A percentile compares a stretch with the other conserved stretches of the same genome.
Evolutionary conservation across 768 basidiomycete genomes (phyloP).

Genomic region (Mycena rebaudengoi): DNA sequence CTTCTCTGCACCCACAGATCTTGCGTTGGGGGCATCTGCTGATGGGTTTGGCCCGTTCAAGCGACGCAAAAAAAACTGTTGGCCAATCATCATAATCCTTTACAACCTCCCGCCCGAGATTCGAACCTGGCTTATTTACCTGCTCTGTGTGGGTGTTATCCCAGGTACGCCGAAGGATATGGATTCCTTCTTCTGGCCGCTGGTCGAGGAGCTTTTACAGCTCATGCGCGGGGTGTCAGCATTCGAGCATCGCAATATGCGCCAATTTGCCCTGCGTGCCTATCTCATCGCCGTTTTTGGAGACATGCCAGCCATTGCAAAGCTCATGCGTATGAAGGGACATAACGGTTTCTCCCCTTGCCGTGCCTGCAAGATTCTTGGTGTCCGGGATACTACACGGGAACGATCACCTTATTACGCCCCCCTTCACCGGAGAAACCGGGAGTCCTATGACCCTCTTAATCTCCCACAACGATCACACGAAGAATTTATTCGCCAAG

Average conservation of each 20-base stretch:
- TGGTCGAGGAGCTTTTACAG: constrained; percentile 35
- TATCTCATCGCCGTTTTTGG: constrained; percentile 1
- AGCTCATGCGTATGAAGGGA: constrained; percentile 9
- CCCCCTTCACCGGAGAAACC: not conserved
- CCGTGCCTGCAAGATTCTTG: not conserved
- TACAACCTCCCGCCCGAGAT: constrained; percentile 44
- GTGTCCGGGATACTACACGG: not conserved
- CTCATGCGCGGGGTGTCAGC: constrained; percentile 1
- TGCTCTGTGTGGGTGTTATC: constrained; percentile 42
- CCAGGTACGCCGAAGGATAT: constrained; percentile 40
- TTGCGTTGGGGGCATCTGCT: constrained; percentile 43
- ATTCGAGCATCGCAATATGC: not conserved
- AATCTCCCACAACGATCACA: not conserved
- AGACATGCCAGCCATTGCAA: constrained; percentile 3
- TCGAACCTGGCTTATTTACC: constrained; percentile 33
- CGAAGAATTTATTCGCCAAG: constrained; percentile 3
- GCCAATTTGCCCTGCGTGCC: not conserved
- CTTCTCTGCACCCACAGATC: constrained; percentile 41
- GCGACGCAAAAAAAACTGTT: constrained; percentile 33
- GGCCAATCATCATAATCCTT: constrained; percentile 39
- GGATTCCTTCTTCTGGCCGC: constrained; percentile 42
- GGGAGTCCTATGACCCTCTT: constrained; percentile 1
- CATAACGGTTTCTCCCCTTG: not conserved
- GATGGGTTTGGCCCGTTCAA: constrained; percentile 46
- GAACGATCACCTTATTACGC: not conserved